Base-by-base conservation (phyloP, 2,329 filamentous ascomycete genomes). In the Onygenales sp. region DNA sequence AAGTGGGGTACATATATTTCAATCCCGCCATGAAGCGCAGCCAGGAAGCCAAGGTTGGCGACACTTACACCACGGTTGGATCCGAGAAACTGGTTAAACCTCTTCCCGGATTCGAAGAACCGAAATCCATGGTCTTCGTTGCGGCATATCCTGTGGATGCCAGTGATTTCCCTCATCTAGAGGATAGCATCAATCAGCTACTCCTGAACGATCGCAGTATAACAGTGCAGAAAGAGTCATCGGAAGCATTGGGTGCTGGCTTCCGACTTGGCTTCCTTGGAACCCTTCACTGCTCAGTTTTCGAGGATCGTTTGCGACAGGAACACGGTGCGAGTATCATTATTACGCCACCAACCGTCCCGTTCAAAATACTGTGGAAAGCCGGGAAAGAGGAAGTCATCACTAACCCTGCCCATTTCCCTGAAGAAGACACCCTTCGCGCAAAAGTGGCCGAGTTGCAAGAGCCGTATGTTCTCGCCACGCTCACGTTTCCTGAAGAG, bases 121-220 rank as follows among this genome's bases (percentile, higher is more conserved):
- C 93, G 1, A 95, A 98, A 69, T 87, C 91, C 5, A 98, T 98
- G 93, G 93, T 98, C 4, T 98, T 98, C 61, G 93, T 98, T 3
- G 91, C 92, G 0, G 93, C 93, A 0, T 98, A 95, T 62, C 93
- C 93, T 0, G 90, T 91, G 0, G 91, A 98, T 63, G 90, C 95
- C 61, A 77, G 84, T 61, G 88, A 95, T 67, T 92, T 95, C 65
- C 80, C 82, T 43, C 87, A 90, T 64, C 75, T 98, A 3, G 88
- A 94, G 58, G 92, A 97, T 68, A 95, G 90, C 68, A 96, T 98
- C 65, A 86, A 86, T 56, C 92, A 97, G 67, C 83, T 98, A 11
- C 84, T 92, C 2, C 81, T 98, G 51, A 98, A 98, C 67, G 93
- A 98, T 68, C 84, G 93, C 55, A 95, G 90, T 66, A 88, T 98